Evolutionary conservation across 2,329 filamentous ascomycete genomes (phyloP), one percentile per base, ranked within the genome.

Genomic region (Cytospora chrysosperma): DNA sequence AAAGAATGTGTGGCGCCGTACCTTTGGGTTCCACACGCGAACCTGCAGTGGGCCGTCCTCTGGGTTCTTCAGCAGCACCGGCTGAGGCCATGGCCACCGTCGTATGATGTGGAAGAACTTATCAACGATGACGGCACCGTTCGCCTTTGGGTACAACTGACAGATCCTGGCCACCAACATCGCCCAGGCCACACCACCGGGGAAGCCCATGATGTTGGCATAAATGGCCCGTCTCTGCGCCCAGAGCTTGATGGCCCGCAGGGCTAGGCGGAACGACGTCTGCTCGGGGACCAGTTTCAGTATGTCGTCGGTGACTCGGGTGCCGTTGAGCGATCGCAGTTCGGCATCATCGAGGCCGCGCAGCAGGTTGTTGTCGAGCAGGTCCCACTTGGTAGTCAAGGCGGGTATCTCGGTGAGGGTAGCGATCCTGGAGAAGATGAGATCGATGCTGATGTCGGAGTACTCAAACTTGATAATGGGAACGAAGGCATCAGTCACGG

Each of bases 381-480:
- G 80, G 57, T 87, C 82, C 64, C 64, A 66, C 53, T 54, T 54
- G 53, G 47, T 64, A n/a, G 64, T 57, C 43, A 87, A 84, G 5
- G 78, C 75, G 28, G 91, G 88, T 68, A 96, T 84, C 69, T 92
- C 85, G 69, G 86, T 85, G 68, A 92, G 79, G 24, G 85, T 83
- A 65, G 88, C 80, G 68, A 96, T 85, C 61, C 91, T 84, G 68
- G 91, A 90, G 76, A 93, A 93, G 74, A 98, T 96, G 69, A 99
- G 79, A 82, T 99, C 95, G 73, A 99, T 96, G 75, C 92, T 95
- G 74, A 99, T 96, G 56, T 89, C 91, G 58, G 85, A 87, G 69
- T 96, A 92, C 74, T 96, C 92, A 72, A 98, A 91, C 75, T 97
- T 98, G 80, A 99, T 98, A 74, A 99, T 96, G 55, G 95, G 95